Evolutionary conservation across 495 filamentous ascomycete genomes (phyloP).

Genomic region (Chlorociboria aeruginascens): DNA sequence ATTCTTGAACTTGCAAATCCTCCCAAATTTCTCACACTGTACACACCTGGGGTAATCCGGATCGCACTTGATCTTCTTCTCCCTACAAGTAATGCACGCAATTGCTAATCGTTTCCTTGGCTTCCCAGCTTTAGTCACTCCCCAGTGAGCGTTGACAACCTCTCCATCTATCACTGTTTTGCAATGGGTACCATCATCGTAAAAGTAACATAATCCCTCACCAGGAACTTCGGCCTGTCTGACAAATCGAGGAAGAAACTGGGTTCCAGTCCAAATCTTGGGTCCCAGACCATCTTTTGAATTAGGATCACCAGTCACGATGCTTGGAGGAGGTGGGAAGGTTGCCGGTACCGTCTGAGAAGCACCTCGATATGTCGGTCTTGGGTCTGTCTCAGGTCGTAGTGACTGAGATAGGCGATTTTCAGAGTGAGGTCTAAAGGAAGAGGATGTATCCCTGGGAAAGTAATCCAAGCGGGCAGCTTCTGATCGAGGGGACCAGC

Average conservation of each 20-base stretch:
- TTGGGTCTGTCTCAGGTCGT: conserved; percentile 10
- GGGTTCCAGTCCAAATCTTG: conserved; percentile 49
- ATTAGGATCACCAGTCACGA: conserved; percentile 28
- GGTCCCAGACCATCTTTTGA: conserved; percentile 43
- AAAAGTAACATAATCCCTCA: conserved; percentile 75
- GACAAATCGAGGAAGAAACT: conserved; percentile 48
- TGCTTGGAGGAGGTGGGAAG: conserved; percentile 29
- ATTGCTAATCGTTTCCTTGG: conserved; percentile 81
- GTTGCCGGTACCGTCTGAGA: conserved; percentile 8
- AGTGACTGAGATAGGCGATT: conserved; percentile 1
- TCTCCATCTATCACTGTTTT: conserved; percentile 78
- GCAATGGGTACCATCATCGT: conserved; percentile 76
- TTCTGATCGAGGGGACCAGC: conserved; percentile 15
- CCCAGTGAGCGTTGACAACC: conserved; percentile 82
- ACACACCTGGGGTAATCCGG: conserved; percentile 75
- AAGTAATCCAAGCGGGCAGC: conserved; percentile 13
- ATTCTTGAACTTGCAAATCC: conserved; percentile 75
- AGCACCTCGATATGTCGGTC: conserved; percentile 7
- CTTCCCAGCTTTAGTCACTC: conserved; percentile 84
- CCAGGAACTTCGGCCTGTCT: conserved; percentile 52
- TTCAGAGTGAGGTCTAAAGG: conserved; percentile 14
- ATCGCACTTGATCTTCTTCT: conserved; percentile 96
- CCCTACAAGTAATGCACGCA: conserved; percentile 79
- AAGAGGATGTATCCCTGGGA: conserved; percentile 18
- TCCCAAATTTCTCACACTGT: conserved; percentile 82